Evolutionary conservation across 192 early-diverging fungal species (phyloP).

Genomic region (Thamnidium elegans): DNA sequence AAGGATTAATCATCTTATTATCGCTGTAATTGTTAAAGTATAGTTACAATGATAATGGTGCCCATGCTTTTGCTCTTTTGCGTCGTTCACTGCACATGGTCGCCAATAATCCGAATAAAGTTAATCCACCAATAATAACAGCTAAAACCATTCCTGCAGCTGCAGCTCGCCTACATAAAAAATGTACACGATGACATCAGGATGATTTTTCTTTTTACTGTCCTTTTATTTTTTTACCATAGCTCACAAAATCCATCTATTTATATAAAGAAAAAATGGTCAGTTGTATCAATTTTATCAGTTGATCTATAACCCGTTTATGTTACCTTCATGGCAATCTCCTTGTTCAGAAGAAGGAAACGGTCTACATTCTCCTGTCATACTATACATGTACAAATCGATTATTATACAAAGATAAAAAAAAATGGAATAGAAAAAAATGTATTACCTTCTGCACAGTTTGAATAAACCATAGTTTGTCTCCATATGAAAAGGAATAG

Average conservation of each 20-base stretch:
- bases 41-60: conserved; percentile 26
- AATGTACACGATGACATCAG: too few species aligned
- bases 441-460: conserved; percentile 26
- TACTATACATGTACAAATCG: conserved; percentile 1
- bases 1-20: neutral
- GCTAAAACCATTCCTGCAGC: conserved; percentile 31
- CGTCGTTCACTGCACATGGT: conserved; percentile 32
- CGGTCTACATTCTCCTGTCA: conserved; percentile 30
- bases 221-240: too few species aligned
- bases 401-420: neutral
- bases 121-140: conserved; percentile 28
- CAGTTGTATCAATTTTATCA: neutral
- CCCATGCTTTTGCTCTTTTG: conserved; percentile 31
- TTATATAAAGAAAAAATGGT: neutral
- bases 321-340: conserved; percentile 36
- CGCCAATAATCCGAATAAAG: conserved; percentile 23
- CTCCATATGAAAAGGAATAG: conserved; percentile 32
- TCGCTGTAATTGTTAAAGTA: too few species aligned
- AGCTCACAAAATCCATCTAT: conserved; percentile 37
- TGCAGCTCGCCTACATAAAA: conserved; percentile 22
- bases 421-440: neutral
- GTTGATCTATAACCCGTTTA: neutral
- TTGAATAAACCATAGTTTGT: conserved; percentile 35
- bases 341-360: conserved; percentile 29
- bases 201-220: too few species aligned